Evolutionary conservation across 495 filamentous ascomycete genomes (phyloP), one percentile per base, ranked within the genome.

Genomic region (Neurospora tetrasperma): DNA sequence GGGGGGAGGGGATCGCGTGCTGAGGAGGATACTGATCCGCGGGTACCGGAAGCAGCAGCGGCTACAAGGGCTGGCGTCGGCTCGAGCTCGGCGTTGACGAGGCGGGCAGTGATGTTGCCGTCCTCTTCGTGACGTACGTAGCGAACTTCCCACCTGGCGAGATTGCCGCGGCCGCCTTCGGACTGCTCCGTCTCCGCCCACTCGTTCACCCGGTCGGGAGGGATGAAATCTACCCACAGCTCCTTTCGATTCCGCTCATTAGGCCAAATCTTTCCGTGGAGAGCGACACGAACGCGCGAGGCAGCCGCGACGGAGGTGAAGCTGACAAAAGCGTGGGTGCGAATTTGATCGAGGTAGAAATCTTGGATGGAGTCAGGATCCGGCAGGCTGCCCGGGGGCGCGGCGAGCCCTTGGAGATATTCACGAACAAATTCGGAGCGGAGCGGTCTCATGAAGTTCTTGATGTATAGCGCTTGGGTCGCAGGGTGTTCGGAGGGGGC

Each of bases 171-270:
- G 43, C 82, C 78, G 11, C 82, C 79, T 12, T 86, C 84, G 14
- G 84, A 78, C 79, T 90, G 82, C 79, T 97, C 93, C 10, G 79
- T 85, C 11, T 86, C 83, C 70, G 96, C 88, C 94, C 94, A 99
- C 59, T 90, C 87, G 31, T 82, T 76, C 14, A 96, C 83, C 72
- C 88, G 87, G 35, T 93, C 88, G 71, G 92, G 88, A 0, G 96
- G 96, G 7, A 98, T 87, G 78, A 97, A 99, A 75, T 99, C 96
- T 5, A 91, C 93, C 88, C 91, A 97, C 5, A 99, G 87, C 3
- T 87, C 87, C 79, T 96, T 95, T 46, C 96, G 88, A 66, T 91
- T 91, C 69, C 90, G 88, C 80, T 98, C 96, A 46, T 93, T 88
- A 1, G 96, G 96, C 93, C 94, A 99, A 46, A 93, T 85, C 4